Evolutionary conservation across 1,284 basidiomycete genomes (phyloP).

Genomic region (Coriolopsis trogii): DNA sequence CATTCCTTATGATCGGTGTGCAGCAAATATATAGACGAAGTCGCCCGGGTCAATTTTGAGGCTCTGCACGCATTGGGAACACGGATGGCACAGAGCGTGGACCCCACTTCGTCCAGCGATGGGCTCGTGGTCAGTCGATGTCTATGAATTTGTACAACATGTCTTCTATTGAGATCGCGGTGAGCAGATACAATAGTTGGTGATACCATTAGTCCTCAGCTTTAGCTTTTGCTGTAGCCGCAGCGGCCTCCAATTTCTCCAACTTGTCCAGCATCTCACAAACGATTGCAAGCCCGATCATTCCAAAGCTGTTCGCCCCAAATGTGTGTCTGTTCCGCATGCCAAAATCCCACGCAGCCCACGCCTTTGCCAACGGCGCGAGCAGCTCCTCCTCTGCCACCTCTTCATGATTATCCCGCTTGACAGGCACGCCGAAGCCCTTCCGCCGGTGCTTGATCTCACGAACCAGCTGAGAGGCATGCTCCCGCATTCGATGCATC

Average conservation of each 20-base stretch:
- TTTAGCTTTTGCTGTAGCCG: neutral
- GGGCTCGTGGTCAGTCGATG: no score
- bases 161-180: no score
- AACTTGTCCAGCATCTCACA: slow-evolving; percentile 61
- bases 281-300: slow-evolving; percentile 61
- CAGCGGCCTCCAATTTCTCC: slow-evolving; percentile 5
- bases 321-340: slow-evolving; percentile 45
- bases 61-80: no score
- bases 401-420: slow-evolving; percentile 26
- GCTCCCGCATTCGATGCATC: slow-evolving; percentile 63
- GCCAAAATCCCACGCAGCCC: slow-evolving; percentile 66
- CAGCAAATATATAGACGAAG: no score
- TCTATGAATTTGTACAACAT: no score
- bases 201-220: neutral
- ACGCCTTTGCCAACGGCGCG: slow-evolving; percentile 52
- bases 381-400: slow-evolving; percentile 36
- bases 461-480: slow-evolving; percentile 52
- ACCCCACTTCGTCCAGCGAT: no score
- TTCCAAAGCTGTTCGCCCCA: slow-evolving; percentile 67
- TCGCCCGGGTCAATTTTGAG: no score
- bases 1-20: no score
- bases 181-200: no score
- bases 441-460: slow-evolving; percentile 51
- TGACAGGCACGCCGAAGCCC: slow-evolving; percentile 27
- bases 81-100: no score